Conservation (phyloP, 257 asterid species). For the Solanum corneliomulleri region DNA sequence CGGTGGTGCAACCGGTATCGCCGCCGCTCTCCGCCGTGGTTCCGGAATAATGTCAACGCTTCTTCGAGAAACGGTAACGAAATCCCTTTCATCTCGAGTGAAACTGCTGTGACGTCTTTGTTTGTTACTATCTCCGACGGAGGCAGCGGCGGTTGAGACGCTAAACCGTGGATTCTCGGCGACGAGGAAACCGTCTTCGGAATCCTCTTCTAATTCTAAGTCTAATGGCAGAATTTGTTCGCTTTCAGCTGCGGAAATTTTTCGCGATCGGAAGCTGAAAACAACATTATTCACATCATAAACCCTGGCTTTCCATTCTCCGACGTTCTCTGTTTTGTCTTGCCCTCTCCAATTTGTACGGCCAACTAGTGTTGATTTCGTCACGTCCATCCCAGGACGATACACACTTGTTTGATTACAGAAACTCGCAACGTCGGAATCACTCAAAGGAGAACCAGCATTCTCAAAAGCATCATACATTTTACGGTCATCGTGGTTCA, state of each 20-base stretch:
- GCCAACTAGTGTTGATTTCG: slow-evolving; percentile 62
- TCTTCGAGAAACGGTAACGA: slow-evolving; percentile 62
- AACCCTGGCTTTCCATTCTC: slow-evolving; percentile 84
- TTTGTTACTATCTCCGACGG: slow-evolving; percentile 23
- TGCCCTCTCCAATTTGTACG: slow-evolving; percentile 91
- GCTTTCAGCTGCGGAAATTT: slow-evolving; percentile 41
- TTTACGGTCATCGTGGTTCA: slow-evolving; percentile 80
- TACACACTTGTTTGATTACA: slow-evolving; percentile 77
- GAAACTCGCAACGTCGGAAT: slow-evolving; percentile 51
- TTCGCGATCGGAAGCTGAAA: slow-evolving; percentile 75
- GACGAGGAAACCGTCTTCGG: slow-evolving; percentile 80
- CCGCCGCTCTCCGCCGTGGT: slow-evolving; percentile 27
- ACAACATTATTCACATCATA: slow-evolving; percentile 80
- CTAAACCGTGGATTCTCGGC: slow-evolving; percentile 92
- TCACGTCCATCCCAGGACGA: slow-evolving; percentile 96
- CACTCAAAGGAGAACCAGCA: slow-evolving; percentile 61
- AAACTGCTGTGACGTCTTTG: slow-evolving; percentile 83
- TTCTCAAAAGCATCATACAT: slow-evolving; percentile 78
- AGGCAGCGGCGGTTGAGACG: slow-evolving; percentile 24
- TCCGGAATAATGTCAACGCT: slow-evolving; percentile 89
- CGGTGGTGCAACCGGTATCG: slow-evolving; percentile 47
- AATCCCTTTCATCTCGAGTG: slow-evolving; percentile 69
- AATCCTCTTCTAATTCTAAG: slow-evolving; percentile 62
- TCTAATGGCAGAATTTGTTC: slow-evolving; percentile 72
- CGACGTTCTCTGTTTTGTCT: slow-evolving; percentile 65